phyloP scores from a whole-genome alignment of 164 flowering plant genomes.

The Brasenia schreberi region DNA sequence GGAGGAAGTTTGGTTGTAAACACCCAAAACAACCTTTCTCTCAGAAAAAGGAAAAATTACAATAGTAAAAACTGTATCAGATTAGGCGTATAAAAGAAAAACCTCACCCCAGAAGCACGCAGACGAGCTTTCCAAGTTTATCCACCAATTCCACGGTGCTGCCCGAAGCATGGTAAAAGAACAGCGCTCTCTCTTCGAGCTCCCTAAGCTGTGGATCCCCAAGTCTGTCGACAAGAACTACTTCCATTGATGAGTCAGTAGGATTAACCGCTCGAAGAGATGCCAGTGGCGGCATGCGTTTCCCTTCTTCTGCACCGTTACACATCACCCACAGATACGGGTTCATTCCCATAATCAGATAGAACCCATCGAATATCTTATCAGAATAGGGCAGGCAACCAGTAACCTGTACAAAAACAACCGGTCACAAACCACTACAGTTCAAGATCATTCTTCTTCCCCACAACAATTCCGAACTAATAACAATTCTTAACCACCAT shows the following conservation, averaged over 20 bases:
- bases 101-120: slow-evolving; percentile 72
- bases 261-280: slow-evolving; percentile 57
- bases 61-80: not conserved
- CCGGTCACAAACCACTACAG: too few species aligned
- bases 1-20: slow-evolving; percentile 3
- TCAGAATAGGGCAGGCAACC: slow-evolving; percentile 84
- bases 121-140: slow-evolving; percentile 79
- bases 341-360: slow-evolving; percentile 87
- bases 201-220: slow-evolving; percentile 68
- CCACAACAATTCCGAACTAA: too few species aligned
- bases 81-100: not conserved
- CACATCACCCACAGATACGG: slow-evolving; percentile 92
- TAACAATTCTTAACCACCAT: too few species aligned
- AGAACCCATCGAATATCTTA: slow-evolving; percentile 90
- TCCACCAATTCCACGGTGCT: slow-evolving; percentile 49
- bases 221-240: slow-evolving; percentile 56
- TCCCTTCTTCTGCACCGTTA: slow-evolving; percentile 73
- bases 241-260: slow-evolving; percentile 68
- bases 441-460: too few species aligned
- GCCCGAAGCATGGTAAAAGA: slow-evolving; percentile 44
- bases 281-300: slow-evolving; percentile 46
- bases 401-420: slow-evolving; percentile 41
- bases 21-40: not conserved
- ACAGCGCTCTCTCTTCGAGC: slow-evolving; percentile 69
- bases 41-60: not conserved